Evolutionary conservation across 495 filamentous ascomycete genomes (phyloP).

Genomic region (Aspergillus heteromorphus): DNA sequence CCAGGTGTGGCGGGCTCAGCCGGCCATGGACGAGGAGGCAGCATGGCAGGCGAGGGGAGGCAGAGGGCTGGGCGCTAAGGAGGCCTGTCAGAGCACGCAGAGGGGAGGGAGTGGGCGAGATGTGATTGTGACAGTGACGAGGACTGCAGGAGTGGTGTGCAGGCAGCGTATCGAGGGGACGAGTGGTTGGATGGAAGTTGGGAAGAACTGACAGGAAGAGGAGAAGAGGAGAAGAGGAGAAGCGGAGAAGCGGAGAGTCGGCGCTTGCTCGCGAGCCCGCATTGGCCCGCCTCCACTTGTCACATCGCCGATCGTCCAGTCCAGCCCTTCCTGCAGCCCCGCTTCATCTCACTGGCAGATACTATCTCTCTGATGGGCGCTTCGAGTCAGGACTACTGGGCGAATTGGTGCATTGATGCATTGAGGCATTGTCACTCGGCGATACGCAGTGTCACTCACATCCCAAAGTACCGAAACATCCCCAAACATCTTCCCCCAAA

Average conservation of each 20-base stretch:
- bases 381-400: too few relatives aligned
- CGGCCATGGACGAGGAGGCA: neutral
- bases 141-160: constrained; percentile 22
- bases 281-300: neutral
- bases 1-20: neutral
- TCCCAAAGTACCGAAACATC: neutral
- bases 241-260: neutral
- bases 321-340: neutral
- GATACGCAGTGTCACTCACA: neutral
- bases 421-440: neutral
- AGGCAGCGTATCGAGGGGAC: too few relatives aligned
- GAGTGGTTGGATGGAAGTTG: too few relatives aligned
- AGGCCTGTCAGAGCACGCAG: constrained; percentile 7
- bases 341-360: neutral
- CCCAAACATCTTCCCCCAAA: neutral
- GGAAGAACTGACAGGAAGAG: too few relatives aligned
- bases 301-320: neutral
- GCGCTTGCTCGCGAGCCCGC: neutral
- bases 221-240: too few relatives aligned
- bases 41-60: neutral
- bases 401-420: too few relatives aligned
- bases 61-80: constrained; percentile 9
- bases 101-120: constrained; percentile 23
- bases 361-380: neutral
- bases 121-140: constrained; percentile 39